Base-by-base conservation (phyloP, 192 early-diverging fungal species). In the Umbelopsis isabellina region DNA sequence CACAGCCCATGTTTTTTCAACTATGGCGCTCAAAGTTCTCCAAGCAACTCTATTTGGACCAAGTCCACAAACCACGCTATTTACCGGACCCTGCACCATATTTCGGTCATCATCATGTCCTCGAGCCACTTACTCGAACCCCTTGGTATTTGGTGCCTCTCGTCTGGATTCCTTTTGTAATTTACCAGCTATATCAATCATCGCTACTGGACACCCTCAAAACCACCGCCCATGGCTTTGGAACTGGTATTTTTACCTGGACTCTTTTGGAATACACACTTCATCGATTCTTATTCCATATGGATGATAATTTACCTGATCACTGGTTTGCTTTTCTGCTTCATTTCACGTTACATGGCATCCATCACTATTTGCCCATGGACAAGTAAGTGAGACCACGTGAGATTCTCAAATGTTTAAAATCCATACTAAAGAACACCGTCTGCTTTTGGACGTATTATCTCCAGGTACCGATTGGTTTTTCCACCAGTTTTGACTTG, bases 301-400 rank as follows among this genome's bases (percentile, higher is more conserved):
- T 97, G 47, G 97, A 98, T 77, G 86, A 89, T 11, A 72, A 91
- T 46, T 78, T 98, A 45, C 97, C 97, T 12, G 94, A 97, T 78
- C 87, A 93, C 65, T 89, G 86, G 15, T 50, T 87, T n/a, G 89
- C 90, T 10, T 79, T 96, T 50, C 80, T 86, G 2, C 55, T 90
- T 4, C 97, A 98, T 74, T 98, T 98, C 72, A 72, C 93, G 72
- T 82, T 96, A n/a, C 97, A 98, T 76, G 97, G 97, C 21, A 93
- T 98, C 46, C 97, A 98, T 80, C 95, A 98, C 77, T 95, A 91
- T 82, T 79, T 98, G 46, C 97, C 97, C 11, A 97, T 97, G 95
- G 95, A 98, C 76, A 91, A 86, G 87, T 93, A 81, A 73, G 75
- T 35, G 12, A 25, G 6, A 27, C 10, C 37, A 30, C 30, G 50